Percentiles rank a stretch among this genome's conserved stretches.
Conservation (phyloP, 2,329 filamentous ascomycete species). For the Fusarium xylarioides region DNA sequence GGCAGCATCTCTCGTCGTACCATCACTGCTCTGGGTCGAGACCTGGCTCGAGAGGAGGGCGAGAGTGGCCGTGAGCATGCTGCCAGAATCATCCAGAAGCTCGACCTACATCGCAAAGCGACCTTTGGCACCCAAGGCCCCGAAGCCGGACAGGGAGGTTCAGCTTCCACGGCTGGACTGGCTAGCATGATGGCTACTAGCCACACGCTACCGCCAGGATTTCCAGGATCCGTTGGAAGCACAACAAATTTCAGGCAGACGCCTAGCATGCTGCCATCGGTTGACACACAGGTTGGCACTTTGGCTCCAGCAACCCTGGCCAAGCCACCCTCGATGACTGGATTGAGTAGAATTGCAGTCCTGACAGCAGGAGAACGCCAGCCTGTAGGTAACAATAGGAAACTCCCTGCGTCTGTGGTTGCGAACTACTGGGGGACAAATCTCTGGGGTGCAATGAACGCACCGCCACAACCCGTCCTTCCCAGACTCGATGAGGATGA, state of each 20-base stretch:
- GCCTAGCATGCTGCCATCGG: constrained; percentile 47
- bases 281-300: constrained; percentile 64
- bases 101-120: constrained; percentile 87
- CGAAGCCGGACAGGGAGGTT: constrained; percentile 49
- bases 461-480: constrained; percentile 44
- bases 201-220: constrained; percentile 78
- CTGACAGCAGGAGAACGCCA: constrained; percentile 80
- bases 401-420: constrained; percentile 84
- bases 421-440: constrained; percentile 94
- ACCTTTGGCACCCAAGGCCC: constrained; percentile 60
- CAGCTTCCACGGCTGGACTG: constrained; percentile 70
- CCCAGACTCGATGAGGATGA: constrained; percentile 51
- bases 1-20: constrained; percentile 60
- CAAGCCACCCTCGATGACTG: constrained; percentile 84
- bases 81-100: constrained; percentile 88
- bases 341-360: constrained; percentile 85
- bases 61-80: constrained; percentile 83
- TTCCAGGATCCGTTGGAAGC: constrained; percentile 47
- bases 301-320: constrained; percentile 85
- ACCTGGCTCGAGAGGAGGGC: constrained; percentile 70
- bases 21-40: constrained; percentile 60
- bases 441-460: constrained; percentile 67
- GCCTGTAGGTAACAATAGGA: constrained; percentile 71
- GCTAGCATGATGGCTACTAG: constrained; percentile 87
- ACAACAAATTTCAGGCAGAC: constrained; percentile 42